These are phyloP conservation scores for Neonectria faginata DNA, from an alignment of 2,329 filamentous ascomycete species.

Conservation along the genomic window DNA sequence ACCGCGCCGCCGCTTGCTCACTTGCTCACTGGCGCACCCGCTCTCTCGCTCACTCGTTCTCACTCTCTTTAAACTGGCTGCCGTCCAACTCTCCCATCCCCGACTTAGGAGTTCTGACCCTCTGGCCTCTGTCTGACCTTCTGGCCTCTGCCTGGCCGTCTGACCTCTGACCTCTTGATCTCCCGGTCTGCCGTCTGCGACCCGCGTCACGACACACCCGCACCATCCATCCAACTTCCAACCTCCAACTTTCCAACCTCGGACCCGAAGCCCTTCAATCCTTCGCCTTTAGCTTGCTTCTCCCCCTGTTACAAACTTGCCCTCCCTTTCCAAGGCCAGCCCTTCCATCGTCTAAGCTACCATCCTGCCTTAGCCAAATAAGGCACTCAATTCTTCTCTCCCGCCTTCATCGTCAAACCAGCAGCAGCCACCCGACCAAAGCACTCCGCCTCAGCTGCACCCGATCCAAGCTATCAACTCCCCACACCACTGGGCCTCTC, in stretches of 20 bases:
- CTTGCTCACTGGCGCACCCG: slow-evolving; percentile 34
- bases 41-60: background rate
- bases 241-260: slow-evolving; percentile 12
- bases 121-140: background rate
- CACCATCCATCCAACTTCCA: slow-evolving; percentile 5
- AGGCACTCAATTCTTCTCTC: slow-evolving; percentile 9
- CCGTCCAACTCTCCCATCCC: slow-evolving; percentile 45
- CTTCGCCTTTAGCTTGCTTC: slow-evolving; percentile 36
- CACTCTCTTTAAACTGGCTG: slow-evolving; percentile 49
- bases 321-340: slow-evolving; percentile 29
- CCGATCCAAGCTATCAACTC: slow-evolving; percentile 9
- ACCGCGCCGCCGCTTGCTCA: slow-evolving; percentile 39
- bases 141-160: background rate
- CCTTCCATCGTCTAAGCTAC: slow-evolving; percentile 31
- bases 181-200: background rate
- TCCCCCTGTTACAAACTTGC: slow-evolving; percentile 38
- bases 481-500: slow-evolving; percentile 13
- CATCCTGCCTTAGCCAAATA: slow-evolving; percentile 26
- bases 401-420: background rate
- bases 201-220: too few species aligned
- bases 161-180: background rate
- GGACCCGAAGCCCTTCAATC: slow-evolving; percentile 30
- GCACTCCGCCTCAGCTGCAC: slow-evolving; percentile 8
- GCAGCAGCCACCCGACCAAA: slow-evolving; percentile 4
- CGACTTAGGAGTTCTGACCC: slow-evolving; percentile 16